Base-by-base conservation (phyloP, 2,329 filamentous ascomycete species). In the Periconia digitata region DNA sequence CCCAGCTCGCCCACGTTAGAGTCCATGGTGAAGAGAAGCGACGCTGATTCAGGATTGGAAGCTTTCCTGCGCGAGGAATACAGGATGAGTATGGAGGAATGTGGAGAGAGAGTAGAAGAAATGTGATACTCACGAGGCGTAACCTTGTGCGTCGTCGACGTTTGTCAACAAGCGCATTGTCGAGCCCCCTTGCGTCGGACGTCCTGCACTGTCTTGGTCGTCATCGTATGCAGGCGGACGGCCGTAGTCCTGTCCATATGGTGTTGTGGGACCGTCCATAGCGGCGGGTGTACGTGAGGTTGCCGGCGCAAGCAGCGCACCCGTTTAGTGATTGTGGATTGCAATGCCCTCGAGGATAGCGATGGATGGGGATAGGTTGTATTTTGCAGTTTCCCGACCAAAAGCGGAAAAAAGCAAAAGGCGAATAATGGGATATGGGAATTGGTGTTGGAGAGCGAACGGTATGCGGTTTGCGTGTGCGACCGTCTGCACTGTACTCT, bases 161-260 rank as follows among this genome's bases (percentile, higher is more conserved):
- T 73, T 72, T 54, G 76, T 76, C 69, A 79, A 70, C 62, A 79
- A 67, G 50, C 76, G 74, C 76, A 79, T 78, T 39, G 74, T 76
- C 46, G 75, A 70, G 47, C 72, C 72, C 61, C 71, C 67, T 58
- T 70, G 71, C 47, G 59, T 55, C 40, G 65, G 58, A 27, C 61
- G 64, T 24, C 66, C 63, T 16, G 65, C 60, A 38, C 58, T 61
- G 40, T 58, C 61, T 42, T 72, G 67, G 39, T 71, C 67, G 37
- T 77, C 73, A 51, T 74, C 72, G 46, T 78, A 79, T 58, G 72
- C 67, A 52, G 76, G 75, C 40, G 75, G 75, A 39, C 69, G 67
- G 40, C 63, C 61, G 55, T 75, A 75, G 50, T 60, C 38, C 41
- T 64, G 60, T 42, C 61, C 57, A 42, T 58, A 53, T 47, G 69